These are phyloP conservation scores for Cutaneotrichosporon sp. DNA, from an alignment of 1,284 basidiomycete genomes.

Conservation along the genomic window DNA sequence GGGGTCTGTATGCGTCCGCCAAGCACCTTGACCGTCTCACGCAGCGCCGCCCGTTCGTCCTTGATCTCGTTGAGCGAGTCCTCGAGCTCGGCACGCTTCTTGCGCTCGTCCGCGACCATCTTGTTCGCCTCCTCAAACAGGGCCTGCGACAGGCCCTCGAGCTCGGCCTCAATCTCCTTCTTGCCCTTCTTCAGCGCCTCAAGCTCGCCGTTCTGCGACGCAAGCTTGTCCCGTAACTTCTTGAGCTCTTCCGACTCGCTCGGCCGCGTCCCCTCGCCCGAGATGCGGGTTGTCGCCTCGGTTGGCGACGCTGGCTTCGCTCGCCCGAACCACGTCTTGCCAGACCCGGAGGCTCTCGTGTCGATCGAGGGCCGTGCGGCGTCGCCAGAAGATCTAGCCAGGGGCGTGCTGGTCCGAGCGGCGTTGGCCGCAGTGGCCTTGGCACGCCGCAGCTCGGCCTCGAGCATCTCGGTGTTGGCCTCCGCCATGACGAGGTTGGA, in stretches of 20 bases:
- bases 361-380: slow-evolving; percentile 4
- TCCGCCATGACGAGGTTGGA: slow-evolving; percentile 84
- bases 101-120: slow-evolving; percentile 83
- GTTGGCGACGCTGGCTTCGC: slow-evolving; percentile 5
- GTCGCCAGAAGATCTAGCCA: background rate
- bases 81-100: slow-evolving; percentile 70
- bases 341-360: background rate
- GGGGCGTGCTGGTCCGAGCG: background rate
- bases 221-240: slow-evolving; percentile 30
- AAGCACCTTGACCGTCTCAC: slow-evolving; percentile 69
- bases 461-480: slow-evolving; percentile 89
- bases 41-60: slow-evolving; percentile 72
- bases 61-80: slow-evolving; percentile 64
- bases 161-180: slow-evolving; percentile 70
- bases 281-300: slow-evolving; percentile 1
- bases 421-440: slow-evolving; percentile 15
- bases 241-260: slow-evolving; percentile 13
- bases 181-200: slow-evolving; percentile 63
- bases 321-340: background rate
- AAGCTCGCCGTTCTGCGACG: slow-evolving; percentile 41
- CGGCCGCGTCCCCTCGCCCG: background rate
- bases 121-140: slow-evolving; percentile 92
- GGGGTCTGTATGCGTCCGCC: slow-evolving; percentile 48
- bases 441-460: slow-evolving; percentile 71
- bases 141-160: slow-evolving; percentile 79